Conservation (phyloP, 768 basidiomycete genomes). For the Grammothele lineata region DNA sequence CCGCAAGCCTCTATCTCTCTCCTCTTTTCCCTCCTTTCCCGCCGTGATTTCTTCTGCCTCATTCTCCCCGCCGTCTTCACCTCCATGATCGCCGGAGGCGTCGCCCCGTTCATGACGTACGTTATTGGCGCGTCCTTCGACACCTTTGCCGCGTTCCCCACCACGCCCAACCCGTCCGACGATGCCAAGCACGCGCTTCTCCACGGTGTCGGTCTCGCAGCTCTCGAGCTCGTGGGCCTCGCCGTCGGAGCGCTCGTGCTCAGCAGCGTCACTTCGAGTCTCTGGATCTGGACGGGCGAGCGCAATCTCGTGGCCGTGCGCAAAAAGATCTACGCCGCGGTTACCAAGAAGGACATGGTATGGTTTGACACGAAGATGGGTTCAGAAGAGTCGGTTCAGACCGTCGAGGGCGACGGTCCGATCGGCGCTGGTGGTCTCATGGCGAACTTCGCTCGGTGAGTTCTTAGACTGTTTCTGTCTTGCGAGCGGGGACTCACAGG, state of each 20-base stretch:
- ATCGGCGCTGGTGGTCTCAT: constrained; percentile 87
- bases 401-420: constrained; percentile 41
- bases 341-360: constrained; percentile 69
- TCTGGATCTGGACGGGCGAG: constrained; percentile 92
- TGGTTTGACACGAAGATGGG: constrained; percentile 89
- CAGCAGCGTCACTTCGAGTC: constrained; percentile 66
- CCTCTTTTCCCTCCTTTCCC: constrained; percentile 63
- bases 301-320: constrained; percentile 67
- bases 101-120: constrained; percentile 84
- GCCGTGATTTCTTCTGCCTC: constrained; percentile 50
- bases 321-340: constrained; percentile 60
- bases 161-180: constrained; percentile 34
- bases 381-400: constrained; percentile 40
- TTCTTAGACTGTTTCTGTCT: constrained; percentile 2
- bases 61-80: constrained; percentile 61
- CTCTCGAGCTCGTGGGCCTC: constrained; percentile 63
- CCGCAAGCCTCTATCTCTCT: constrained; percentile 53
- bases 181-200: constrained; percentile 49
- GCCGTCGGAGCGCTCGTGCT: constrained; percentile 63
- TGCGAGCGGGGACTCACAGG: neutral
- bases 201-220: constrained; percentile 52
- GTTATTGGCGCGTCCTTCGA: constrained; percentile 77
- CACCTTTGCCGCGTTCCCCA: constrained; percentile 58
- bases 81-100: constrained; percentile 60
- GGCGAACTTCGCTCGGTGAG: constrained; percentile 85